These are phyloP conservation scores for Melanopsichium pennsylvanicum DNA, from an alignment of 1,284 basidiomycete genomes.

Conservation along the genomic window DNA sequence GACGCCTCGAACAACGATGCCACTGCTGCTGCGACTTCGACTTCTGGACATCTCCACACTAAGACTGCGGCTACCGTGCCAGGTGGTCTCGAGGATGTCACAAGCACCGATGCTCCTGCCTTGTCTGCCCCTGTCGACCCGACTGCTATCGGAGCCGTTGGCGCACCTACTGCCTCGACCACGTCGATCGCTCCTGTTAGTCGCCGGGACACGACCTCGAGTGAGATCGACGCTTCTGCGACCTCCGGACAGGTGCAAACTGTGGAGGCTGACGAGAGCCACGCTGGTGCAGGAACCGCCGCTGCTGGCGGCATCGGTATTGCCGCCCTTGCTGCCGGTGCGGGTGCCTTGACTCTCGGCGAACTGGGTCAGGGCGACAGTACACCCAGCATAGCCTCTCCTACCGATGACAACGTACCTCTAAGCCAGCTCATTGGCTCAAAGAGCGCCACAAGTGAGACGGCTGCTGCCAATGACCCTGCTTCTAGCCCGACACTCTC, in stretches of 20 bases:
- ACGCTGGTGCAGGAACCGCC: slow-evolving; percentile 21
- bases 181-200: slow-evolving; percentile 42
- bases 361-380: slow-evolving; percentile 25
- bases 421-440: slow-evolving; percentile 37
- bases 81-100: slow-evolving; percentile 34
- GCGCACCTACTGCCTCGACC: slow-evolving; percentile 28
- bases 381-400: slow-evolving; percentile 9
- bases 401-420: slow-evolving; percentile 42
- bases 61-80: slow-evolving; percentile 27
- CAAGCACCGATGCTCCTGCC: slow-evolving; percentile 6
- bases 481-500: slow-evolving; percentile 33
- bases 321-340: slow-evolving; percentile 32
- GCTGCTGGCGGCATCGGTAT: slow-evolving; percentile 25
- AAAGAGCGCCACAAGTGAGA: slow-evolving; percentile 2
- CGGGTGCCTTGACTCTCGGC: slow-evolving; percentile 32
- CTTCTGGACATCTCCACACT: not conserved
- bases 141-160: slow-evolving; percentile 27
- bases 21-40: not conserved
- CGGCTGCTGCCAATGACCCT: slow-evolving; percentile 1
- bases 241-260: not conserved
- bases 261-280: slow-evolving; percentile 1
- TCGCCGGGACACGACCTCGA: slow-evolving; percentile 20
- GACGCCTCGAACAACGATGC: not conserved
- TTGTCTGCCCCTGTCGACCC: slow-evolving; percentile 33
- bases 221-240: slow-evolving; percentile 4